phyloP scores from a whole-genome alignment of 108 stramenopile species.

The Asterionellopsis glacialis region DNA sequence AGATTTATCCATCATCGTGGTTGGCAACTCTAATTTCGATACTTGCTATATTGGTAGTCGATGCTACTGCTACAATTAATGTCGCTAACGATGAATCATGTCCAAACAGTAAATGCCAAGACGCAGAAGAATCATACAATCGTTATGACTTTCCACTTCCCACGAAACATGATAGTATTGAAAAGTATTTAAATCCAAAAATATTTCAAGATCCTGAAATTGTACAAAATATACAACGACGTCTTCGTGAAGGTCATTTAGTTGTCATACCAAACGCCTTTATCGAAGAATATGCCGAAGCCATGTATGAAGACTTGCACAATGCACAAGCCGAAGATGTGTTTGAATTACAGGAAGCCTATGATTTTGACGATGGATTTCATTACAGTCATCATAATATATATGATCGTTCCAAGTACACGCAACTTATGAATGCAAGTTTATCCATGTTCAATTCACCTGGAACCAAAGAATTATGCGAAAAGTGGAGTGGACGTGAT shows the following conservation, averaged over 20 bases:
- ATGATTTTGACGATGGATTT: conserved; percentile 5
- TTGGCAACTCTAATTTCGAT: too few relatives aligned
- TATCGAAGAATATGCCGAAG: conserved; percentile 3
- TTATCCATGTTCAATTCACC: background rate
- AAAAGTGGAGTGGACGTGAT: background rate
- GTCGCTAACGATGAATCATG: too few relatives aligned
- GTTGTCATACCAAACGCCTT: background rate
- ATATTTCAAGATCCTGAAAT: background rate
- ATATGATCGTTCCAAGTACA: background rate
- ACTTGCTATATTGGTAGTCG: too few relatives aligned
- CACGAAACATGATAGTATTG: background rate
- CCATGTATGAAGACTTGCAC: conserved; percentile 2
- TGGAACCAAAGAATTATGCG: background rate
- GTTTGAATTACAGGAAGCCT: background rate
- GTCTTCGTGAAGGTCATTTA: background rate
- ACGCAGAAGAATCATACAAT: too few relatives aligned
- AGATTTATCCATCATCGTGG: too few relatives aligned
- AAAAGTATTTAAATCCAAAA: background rate
- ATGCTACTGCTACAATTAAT: too few relatives aligned
- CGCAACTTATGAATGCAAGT: background rate
- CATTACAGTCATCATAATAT: conserved; percentile 8
- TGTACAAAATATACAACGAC: background rate
- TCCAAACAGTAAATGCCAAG: too few relatives aligned
- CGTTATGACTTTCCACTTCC: too few relatives aligned
- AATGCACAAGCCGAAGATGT: background rate